Evolutionary conservation across 164 flowering plant genomes (phyloP).

Genomic region (Aristolochia californica): DNA sequence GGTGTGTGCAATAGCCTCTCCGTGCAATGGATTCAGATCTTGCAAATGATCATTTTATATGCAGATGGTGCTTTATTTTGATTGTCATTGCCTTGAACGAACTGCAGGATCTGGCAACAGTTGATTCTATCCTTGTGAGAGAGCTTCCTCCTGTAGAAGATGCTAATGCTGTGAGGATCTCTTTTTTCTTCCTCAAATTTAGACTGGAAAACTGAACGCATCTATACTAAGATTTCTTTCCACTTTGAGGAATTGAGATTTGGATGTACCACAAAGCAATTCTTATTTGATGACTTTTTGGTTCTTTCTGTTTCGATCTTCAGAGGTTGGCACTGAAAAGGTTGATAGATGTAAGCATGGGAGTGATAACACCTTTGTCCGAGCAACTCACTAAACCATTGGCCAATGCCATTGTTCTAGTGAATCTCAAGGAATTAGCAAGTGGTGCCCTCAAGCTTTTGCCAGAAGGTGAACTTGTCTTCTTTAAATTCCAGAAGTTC

Average conservation of each 20-base stretch:
- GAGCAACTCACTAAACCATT: constrained; percentile 91
- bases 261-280: not conserved
- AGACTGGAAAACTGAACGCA: not conserved
- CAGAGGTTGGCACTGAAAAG: constrained; percentile 95
- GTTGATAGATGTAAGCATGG: constrained; percentile 88
- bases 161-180: constrained; percentile 51
- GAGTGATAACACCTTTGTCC: constrained; percentile 78
- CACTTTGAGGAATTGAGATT: no score
- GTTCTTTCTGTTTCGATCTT: not conserved
- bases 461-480: constrained; percentile 60
- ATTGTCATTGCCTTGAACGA: not conserved
- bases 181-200: not conserved
- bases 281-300: no score
- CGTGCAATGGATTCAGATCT: no score
- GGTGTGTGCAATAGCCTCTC: constrained; percentile 26
- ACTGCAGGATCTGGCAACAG: constrained; percentile 88
- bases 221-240: no score
- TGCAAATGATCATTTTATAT: no score
- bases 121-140: constrained; percentile 76
- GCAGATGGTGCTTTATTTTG: not conserved
- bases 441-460: constrained; percentile 79
- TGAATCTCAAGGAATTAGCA: constrained; percentile 71
- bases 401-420: constrained; percentile 76
- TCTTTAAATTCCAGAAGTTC: not conserved
- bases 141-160: constrained; percentile 86